These are phyloP conservation scores for Hypoxylon fuscum DNA, from an alignment of 495 filamentous ascomycete genomes.

Conservation along the genomic window DNA sequence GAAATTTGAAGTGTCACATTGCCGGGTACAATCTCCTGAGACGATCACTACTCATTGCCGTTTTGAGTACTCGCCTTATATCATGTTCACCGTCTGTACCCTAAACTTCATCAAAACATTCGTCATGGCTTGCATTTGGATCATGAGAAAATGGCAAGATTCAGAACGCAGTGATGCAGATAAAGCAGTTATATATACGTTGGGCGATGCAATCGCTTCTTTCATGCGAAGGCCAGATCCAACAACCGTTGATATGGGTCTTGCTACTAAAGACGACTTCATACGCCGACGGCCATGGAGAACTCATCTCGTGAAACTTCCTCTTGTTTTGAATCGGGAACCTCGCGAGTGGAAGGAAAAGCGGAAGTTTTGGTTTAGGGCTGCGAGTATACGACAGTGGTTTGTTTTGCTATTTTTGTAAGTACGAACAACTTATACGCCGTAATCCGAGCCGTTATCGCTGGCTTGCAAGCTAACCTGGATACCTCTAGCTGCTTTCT, in stretches of 20 bases:
- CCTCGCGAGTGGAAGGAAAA: conserved; percentile 6
- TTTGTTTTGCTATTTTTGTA: background rate
- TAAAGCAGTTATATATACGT: conserved; percentile 25
- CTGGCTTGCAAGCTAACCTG: too few relatives aligned
- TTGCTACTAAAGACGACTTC: conserved; percentile 40
- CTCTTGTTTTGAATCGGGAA: background rate
- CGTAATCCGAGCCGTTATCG: too few relatives aligned
- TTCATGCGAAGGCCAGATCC: conserved; percentile 45
- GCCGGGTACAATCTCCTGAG: conserved; percentile 32
- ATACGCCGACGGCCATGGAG: background rate
- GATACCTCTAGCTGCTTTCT: background rate
- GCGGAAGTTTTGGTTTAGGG: background rate
- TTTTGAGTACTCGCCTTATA: conserved; percentile 37
- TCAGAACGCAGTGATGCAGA: background rate
- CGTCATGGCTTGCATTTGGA: conserved; percentile 18
- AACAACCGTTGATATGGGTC: conserved; percentile 41
- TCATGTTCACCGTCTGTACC: conserved; percentile 33
- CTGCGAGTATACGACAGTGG: background rate
- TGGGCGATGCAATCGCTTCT: conserved; percentile 47
- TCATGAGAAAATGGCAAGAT: conserved; percentile 15
- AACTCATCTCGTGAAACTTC: background rate
- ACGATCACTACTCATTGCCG: conserved; percentile 20
- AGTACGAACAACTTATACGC: background rate
- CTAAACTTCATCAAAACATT: conserved; percentile 28
- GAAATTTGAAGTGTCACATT: conserved; percentile 36